These are phyloP conservation scores for Rosa rugosa DNA, from an alignment of 306 rosid species.

Conservation along the genomic window DNA sequence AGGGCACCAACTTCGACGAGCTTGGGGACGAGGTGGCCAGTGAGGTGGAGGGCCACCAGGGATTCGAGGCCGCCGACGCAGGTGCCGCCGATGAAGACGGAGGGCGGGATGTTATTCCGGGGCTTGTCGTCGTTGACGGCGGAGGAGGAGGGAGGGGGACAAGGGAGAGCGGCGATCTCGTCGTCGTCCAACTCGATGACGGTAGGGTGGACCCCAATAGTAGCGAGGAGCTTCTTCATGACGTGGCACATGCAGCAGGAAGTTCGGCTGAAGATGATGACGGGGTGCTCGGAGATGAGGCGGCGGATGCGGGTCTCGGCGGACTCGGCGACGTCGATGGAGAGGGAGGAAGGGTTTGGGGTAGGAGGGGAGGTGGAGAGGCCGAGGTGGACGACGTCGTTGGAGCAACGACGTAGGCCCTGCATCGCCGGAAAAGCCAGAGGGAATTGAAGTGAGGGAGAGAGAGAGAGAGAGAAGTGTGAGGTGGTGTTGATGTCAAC, in stretches of 20 bases:
- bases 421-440: conserved; percentile 52
- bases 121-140: conserved; percentile 12
- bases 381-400: conserved; percentile 67
- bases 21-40: conserved; percentile 87
- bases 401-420: conserved; percentile 62
- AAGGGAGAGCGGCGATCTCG: conserved; percentile 77
- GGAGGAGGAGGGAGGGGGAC: conserved; percentile 5
- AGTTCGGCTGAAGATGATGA: conserved; percentile 79
- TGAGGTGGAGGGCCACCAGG: conserved; percentile 93
- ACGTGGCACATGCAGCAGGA: conserved; percentile 99
- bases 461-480: background rate
- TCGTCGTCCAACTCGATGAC: conserved; percentile 91
- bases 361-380: conserved; percentile 28
- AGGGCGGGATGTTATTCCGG: conserved; percentile 39
- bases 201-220: conserved; percentile 88
- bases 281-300: conserved; percentile 91
- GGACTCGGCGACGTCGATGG: conserved; percentile 86
- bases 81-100: conserved; percentile 80
- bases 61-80: conserved; percentile 85
- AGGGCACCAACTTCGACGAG: conserved; percentile 92
- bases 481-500: conserved; percentile 41
- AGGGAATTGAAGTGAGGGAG: background rate
- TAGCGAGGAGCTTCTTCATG: conserved; percentile 92
- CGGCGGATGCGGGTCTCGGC: conserved; percentile 75
- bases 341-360: conserved; percentile 47